Conservation (phyloP, 208 protist genomes). For the Trypanosoma melophagium region DNA sequence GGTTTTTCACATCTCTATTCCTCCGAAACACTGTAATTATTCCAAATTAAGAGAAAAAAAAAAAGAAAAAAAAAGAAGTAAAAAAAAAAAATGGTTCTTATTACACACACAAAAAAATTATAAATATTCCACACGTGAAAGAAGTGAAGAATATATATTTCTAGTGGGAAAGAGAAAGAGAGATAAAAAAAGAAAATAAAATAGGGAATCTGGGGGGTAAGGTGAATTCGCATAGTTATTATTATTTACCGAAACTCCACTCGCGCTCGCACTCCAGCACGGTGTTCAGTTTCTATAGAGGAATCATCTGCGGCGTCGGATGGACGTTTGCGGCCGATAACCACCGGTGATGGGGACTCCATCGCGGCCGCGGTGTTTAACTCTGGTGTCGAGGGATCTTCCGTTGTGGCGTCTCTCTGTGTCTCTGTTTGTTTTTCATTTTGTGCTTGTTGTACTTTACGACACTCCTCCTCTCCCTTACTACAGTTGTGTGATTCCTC, state of each 20-base stretch:
- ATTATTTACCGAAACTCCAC: background rate
- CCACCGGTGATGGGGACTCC: no score
- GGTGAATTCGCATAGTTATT: background rate
- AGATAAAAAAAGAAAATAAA: constrained; percentile 13
- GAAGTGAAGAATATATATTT: background rate
- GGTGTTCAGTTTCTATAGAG: background rate
- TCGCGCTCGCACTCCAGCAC: background rate
- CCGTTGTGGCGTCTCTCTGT: no score
- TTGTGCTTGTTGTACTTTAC: no score
- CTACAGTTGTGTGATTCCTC: background rate
- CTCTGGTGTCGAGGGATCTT: no score
- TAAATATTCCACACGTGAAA: background rate
- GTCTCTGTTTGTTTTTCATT: no score
- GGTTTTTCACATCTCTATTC: no score
- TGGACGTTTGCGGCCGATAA: background rate
- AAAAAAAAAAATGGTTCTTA: constrained; percentile 11
- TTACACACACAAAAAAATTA: background rate
- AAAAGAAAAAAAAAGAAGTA: constrained; percentile 7
- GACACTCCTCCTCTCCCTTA: no score
- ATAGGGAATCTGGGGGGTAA: constrained; percentile 11
- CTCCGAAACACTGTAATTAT: no score
- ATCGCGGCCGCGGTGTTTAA: no score
- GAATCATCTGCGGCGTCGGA: background rate
- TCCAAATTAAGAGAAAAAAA: constrained; percentile 4
- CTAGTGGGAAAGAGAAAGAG: background rate